These are phyloP conservation scores for Cercospora berteroae DNA, from an alignment of 2,329 filamentous ascomycete species.

Conservation along the genomic window DNA sequence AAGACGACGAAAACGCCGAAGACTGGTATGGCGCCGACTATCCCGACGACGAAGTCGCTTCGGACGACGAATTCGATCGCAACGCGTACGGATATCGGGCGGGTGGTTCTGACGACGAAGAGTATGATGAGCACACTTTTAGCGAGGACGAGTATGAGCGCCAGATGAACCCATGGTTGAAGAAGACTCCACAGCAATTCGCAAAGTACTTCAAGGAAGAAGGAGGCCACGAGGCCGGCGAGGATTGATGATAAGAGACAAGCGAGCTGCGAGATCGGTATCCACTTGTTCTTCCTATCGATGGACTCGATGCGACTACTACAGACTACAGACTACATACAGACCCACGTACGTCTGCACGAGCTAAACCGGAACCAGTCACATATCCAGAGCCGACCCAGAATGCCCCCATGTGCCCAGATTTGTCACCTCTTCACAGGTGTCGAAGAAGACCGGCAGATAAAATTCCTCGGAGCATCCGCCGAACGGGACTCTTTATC, in stretches of 20 bases:
- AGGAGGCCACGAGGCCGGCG: slow-evolving; percentile 9
- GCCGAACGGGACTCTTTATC: background rate
- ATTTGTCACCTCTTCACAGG: background rate
- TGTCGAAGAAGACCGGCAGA: background rate
- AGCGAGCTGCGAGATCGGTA: background rate
- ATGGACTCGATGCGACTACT: too few species aligned
- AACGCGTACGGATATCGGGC: slow-evolving; percentile 44
- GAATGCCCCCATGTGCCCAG: background rate
- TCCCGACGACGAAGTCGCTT: slow-evolving; percentile 73
- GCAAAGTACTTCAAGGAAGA: slow-evolving; percentile 23
- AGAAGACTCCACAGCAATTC: slow-evolving; percentile 28
- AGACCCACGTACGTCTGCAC: background rate
- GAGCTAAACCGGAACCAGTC: background rate
- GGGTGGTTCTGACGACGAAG: slow-evolving; percentile 43
- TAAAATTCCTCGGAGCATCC: background rate
- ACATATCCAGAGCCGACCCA: background rate
- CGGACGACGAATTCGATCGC: slow-evolving; percentile 62
- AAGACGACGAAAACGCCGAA: slow-evolving; percentile 67
- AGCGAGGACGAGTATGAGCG: slow-evolving; percentile 33
- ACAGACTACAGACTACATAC: background rate
- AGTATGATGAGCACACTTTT: slow-evolving; percentile 36
- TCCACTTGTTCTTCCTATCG: background rate
- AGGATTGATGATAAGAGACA: background rate
- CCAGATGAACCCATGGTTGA: slow-evolving; percentile 36
- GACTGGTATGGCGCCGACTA: slow-evolving; percentile 79